Evolutionary conservation across 1,139 yeast genomes (phyloP), one percentile per base, ranked within the genome.

Genomic region (Suhomyces bolitotheri): DNA sequence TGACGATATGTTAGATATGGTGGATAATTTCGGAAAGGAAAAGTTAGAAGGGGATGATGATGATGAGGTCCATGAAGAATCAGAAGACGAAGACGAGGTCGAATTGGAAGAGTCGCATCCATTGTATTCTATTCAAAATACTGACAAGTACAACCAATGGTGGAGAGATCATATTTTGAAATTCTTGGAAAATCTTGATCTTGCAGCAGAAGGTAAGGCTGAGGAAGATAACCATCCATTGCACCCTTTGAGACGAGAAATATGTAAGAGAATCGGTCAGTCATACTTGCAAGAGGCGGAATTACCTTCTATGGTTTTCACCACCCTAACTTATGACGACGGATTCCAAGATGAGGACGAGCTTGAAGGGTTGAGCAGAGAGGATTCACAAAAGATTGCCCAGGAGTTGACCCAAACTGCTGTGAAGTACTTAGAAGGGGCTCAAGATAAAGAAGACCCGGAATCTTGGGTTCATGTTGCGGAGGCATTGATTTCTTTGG

Each of bases 401-500:
- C 65, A 74, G 31, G 62, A 66, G 3, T 60, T 73, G 34, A 73
- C 81, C 16, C 50, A 59, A n/a, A 60, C 60, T 17, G 95, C 95
- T 0, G 62, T 86, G 24, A 62, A 67, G 25, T 73, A 76, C 49
- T 65, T 87, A 38, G 61, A 69, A 39, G 62, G 66, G 40, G 82
- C 89, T 1, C 78, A 81, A 55, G 78, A 80, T 34, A 79, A 78
- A 20, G 87, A 82, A 34, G 87, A 82, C 24, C 95, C 95, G 0
- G 83, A 82, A 40, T 70, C 83, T 7, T 83, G 92, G 84, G 96
- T 81, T 5, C 76, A 76, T 46, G 66, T 84, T 28, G 96, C 96
- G 2, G 97, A 92, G 57, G 90, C 95, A 1, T 71, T 78, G 54
- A 85, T 90, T 23, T 76, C 83, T 10, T 64, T 86, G 47, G 97